Conservation (phyloP, 306 rosid genomes). For the Trichosanthes truncata region DNA sequence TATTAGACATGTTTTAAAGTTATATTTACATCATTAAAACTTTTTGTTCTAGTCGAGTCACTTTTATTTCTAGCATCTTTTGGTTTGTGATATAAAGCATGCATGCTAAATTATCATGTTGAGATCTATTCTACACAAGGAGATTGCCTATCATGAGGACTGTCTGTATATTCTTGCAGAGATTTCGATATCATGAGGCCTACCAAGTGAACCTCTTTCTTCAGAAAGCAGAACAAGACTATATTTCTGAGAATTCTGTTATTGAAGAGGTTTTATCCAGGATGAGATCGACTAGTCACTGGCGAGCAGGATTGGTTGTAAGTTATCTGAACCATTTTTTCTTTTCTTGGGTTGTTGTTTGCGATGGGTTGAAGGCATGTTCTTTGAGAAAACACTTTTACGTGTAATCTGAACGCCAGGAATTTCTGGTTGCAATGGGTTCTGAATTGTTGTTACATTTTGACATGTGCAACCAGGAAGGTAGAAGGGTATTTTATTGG, state of each 20-base stretch:
- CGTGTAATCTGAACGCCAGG: neutral
- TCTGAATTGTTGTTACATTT: neutral
- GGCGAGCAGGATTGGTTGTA: slow-evolving; percentile 84
- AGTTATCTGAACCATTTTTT: slow-evolving; percentile 28
- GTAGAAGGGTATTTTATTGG: neutral
- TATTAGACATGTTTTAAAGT: neutral
- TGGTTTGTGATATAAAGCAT: neutral
- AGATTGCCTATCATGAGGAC: neutral
- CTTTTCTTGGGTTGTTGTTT: neutral
- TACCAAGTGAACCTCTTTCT: slow-evolving; percentile 71
- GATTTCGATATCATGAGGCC: slow-evolving; percentile 69
- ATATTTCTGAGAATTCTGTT: slow-evolving; percentile 39
- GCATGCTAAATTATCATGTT: neutral
- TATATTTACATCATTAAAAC: neutral
- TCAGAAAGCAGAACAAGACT: slow-evolving; percentile 54
- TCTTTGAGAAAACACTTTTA: neutral
- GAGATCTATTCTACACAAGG: neutral
- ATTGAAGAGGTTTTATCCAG: slow-evolving; percentile 44
- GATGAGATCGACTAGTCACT: slow-evolving; percentile 39
- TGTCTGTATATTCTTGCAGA: slow-evolving; percentile 43
- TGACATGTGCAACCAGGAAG: neutral
- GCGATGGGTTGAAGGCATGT: neutral
- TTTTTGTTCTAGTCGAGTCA: neutral
- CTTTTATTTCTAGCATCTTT: neutral
- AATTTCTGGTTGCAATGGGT: neutral